Percentiles rank a stretch among this genome's conserved stretches.
Conservation (phyloP, 192 early-diverging fungal genomes). For the Kickxella alabastrina region DNA sequence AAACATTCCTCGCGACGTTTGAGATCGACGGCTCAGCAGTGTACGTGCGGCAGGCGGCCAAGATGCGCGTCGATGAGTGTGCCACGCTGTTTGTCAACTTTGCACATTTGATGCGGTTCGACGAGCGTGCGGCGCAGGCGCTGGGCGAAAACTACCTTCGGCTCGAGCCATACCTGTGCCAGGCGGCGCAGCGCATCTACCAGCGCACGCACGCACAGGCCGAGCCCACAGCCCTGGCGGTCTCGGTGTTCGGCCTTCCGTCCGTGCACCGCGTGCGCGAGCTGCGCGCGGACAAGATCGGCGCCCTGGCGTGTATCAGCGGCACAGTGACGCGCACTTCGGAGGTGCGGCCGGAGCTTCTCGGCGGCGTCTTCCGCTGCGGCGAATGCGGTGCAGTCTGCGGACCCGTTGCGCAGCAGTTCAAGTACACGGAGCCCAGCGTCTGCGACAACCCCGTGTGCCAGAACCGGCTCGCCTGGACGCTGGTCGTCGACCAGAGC, state of each 20-base stretch:
- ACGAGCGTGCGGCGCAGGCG: constrained; percentile 61
- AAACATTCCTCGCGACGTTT: constrained; percentile 64
- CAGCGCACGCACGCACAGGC: constrained; percentile 31
- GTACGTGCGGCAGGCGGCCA: constrained; percentile 67
- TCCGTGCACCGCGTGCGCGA: constrained; percentile 70
- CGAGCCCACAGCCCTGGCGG: constrained; percentile 20
- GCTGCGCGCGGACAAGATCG: constrained; percentile 77
- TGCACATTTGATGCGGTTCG: constrained; percentile 54
- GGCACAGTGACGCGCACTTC: constrained; percentile 97
- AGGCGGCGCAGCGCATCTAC: constrained; percentile 78
- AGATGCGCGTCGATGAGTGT: constrained; percentile 55
- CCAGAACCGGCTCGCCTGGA: constrained; percentile 76
- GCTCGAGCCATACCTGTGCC: constrained; percentile 81
- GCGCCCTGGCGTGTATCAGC: constrained; percentile 72
- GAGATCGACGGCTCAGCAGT: constrained; percentile 27
- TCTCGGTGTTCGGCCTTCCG: constrained; percentile 66
- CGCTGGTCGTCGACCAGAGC: constrained; percentile 74
- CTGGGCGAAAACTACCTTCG: constrained; percentile 70
- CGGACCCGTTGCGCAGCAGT: constrained; percentile 90
- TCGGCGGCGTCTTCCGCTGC: constrained; percentile 89
- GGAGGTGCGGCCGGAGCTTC: constrained; percentile 93
- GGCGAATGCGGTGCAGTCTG: constrained; percentile 74
- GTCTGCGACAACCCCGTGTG: constrained; percentile 80
- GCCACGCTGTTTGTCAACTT: constrained; percentile 77
- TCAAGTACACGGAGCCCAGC: constrained; percentile 91